These are phyloP conservation scores for Starmerella gropengiesseri DNA, from an alignment of 805 yeast genomes.

Conservation along the genomic window DNA sequence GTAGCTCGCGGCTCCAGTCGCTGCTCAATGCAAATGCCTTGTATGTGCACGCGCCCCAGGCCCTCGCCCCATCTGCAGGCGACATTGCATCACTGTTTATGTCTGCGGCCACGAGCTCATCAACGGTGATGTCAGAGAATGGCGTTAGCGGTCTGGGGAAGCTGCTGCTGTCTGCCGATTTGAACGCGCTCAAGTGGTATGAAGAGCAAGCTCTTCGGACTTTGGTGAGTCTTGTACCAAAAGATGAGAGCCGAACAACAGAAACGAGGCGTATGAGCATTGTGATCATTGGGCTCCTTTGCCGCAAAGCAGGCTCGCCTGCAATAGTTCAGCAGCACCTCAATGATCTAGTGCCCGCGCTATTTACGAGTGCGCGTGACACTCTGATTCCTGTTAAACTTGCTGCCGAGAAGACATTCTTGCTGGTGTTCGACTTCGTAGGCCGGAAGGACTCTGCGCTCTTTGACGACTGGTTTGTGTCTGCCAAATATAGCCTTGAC, in stretches of 20 bases:
- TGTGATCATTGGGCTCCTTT: constrained; percentile 56
- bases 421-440: constrained; percentile 60
- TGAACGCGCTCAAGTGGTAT: constrained; percentile 21
- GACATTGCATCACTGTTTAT: constrained; percentile 10
- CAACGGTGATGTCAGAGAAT: constrained; percentile 46
- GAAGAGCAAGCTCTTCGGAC: constrained; percentile 32
- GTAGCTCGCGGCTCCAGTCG: constrained; percentile 14
- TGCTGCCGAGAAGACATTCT: constrained; percentile 85
- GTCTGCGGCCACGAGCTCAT: constrained; percentile 2
- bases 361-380: constrained; percentile 77
- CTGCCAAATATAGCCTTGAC: constrained; percentile 27
- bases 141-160: constrained; percentile 77
- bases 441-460: constrained; percentile 40
- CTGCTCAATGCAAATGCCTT: constrained; percentile 27
- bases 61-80: constrained; percentile 22
- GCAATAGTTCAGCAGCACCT: constrained; percentile 42
- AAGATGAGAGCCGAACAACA: constrained; percentile 49
- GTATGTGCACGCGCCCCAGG: constrained; percentile 25
- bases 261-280: constrained; percentile 75
- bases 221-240: constrained; percentile 42
- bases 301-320: constrained; percentile 53
- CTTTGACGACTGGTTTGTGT: constrained; percentile 55
- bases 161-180: constrained; percentile 37
- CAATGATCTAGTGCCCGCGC: constrained; percentile 53
- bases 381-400: constrained; percentile 81